phyloP scores from a whole-genome alignment of 768 basidiomycete species.

The Crepidotus variabilis region DNA sequence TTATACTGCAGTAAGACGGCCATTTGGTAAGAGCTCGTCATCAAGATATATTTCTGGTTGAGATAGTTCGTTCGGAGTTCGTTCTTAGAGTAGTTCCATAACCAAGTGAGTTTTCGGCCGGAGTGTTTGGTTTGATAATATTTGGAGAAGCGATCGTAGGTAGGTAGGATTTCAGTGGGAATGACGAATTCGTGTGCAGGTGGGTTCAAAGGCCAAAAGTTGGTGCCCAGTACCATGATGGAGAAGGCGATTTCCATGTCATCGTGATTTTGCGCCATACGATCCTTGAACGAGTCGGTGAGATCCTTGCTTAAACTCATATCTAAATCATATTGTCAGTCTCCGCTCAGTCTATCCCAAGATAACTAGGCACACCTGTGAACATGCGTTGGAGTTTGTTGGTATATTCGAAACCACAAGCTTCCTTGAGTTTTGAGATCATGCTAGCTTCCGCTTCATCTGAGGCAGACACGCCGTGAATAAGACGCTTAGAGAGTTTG shows the following conservation, averaged over 20 bases:
- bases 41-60: slow-evolving; percentile 93
- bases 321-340: slow-evolving; percentile 44
- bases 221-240: slow-evolving; percentile 93
- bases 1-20: slow-evolving; percentile 96
- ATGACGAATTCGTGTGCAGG: slow-evolving; percentile 87
- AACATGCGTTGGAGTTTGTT: slow-evolving; percentile 99
- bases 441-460: slow-evolving; percentile 98
- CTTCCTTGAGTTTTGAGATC: slow-evolving; percentile 98
- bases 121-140: slow-evolving; percentile 96
- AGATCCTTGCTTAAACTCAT: slow-evolving; percentile 96
- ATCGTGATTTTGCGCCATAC: slow-evolving; percentile 84
- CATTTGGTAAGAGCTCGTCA: slow-evolving; percentile 97
- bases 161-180: slow-evolving; percentile 80
- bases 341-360: neutral
- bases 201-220: slow-evolving; percentile 93
- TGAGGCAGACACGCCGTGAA: slow-evolving; percentile 89
- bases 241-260: slow-evolving; percentile 91
- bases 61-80: slow-evolving; percentile 94
- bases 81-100: slow-evolving; percentile 99
- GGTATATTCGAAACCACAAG: slow-evolving; percentile 98
- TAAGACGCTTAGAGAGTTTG: slow-evolving; percentile 92
- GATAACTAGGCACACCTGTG: slow-evolving; percentile 58
- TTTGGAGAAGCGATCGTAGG: slow-evolving; percentile 89
- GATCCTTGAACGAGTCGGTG: slow-evolving; percentile 95
- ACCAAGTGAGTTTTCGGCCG: slow-evolving; percentile 94